Base-by-base conservation (phyloP, 2,329 filamentous ascomycete species). In the Arthrobotrys sinensis region DNA sequence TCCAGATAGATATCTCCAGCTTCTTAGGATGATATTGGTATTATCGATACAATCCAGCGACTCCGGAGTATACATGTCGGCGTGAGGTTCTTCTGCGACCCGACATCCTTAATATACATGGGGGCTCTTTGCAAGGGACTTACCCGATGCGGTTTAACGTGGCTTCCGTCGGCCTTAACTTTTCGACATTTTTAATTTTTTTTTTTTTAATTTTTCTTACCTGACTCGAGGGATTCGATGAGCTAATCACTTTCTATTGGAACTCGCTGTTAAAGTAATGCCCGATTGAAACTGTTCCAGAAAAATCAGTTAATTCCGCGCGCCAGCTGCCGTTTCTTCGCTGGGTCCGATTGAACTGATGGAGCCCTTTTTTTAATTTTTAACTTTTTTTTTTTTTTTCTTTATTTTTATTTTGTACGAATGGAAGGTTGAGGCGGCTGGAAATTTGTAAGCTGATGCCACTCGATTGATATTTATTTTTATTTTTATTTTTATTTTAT, bases 361-460 rank as follows among this genome's bases (percentile, higher is more conserved):
- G 16, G n/a, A 19, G 24, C 5, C 8, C 24, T 38, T 57, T n/a
- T n/a, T n/a, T n/a, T n/a, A n/a, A n/a, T n/a, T n/a, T 21, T 7
- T 45, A 45, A 14, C 14, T 40, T 55, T 46, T 53, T 34, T n/a
- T 7, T 34, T 16, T 53, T 19, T 34, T n/a, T 34, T 32, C 32
- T n/a, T n/a, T n/a, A n/a, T n/a, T n/a, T n/a, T n/a, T n/a, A n/a
- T n/a, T n/a, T n/a, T n/a, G n/a, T n/a, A n/a, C n/a, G n/a, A 36
- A 19, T 71, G 50, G 32, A 16, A 28, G 55, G 36, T 28, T 28
- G 43, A 73, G 48, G 68, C 62, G 60, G 46, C 68, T 57, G 34
- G 57, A 52, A 76, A 70, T 70, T 76, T 69, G 72, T 76, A 65
- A 71, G 66, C 36, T 46, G 28, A 19, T 57, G 66, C 50, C 63